Conservation (phyloP, 805 yeast genomes). For the Myxozyma mucilagina region DNA sequence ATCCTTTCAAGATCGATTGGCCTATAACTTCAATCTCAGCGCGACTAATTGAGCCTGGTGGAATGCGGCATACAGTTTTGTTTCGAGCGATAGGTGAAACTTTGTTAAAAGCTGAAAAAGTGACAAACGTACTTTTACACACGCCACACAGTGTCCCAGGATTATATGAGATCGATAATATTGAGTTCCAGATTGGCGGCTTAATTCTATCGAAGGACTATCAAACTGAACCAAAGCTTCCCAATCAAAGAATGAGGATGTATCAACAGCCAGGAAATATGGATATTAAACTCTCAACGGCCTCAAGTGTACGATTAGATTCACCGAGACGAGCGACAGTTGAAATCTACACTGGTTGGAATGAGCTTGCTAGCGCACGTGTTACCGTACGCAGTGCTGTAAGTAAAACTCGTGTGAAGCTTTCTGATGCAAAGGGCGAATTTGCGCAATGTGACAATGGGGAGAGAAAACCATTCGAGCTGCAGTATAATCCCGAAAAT, state of each 20-base stretch:
- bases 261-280: slow-evolving; percentile 29
- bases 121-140: slow-evolving; percentile 33
- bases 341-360: slow-evolving; percentile 30
- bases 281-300: slow-evolving; percentile 17
- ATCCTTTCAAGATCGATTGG: slow-evolving; percentile 22
- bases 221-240: not conserved
- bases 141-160: slow-evolving; percentile 43
- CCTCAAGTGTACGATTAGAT: slow-evolving; percentile 13
- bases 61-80: slow-evolving; percentile 23
- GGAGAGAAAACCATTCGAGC: not conserved
- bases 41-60: slow-evolving; percentile 20
- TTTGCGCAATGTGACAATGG: not conserved
- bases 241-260: slow-evolving; percentile 9
- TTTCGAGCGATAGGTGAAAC: slow-evolving; percentile 15
- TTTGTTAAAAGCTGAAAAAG: slow-evolving; percentile 6
- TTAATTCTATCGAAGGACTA: slow-evolving; percentile 36
- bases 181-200: slow-evolving; percentile 37
- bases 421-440: slow-evolving; percentile 6
- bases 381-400: slow-evolving; percentile 21
- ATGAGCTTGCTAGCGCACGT: slow-evolving; percentile 14
- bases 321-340: slow-evolving; percentile 15
- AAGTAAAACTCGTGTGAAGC: slow-evolving; percentile 17
- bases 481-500: slow-evolving; percentile 1
- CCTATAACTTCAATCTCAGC: slow-evolving; percentile 10
- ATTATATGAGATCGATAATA: slow-evolving; percentile 37